A percentile compares a stretch with the other conserved stretches of the same genome.
Conservation (phyloP, 106 monocot species). For the Platanthera guangdongensis region DNA sequence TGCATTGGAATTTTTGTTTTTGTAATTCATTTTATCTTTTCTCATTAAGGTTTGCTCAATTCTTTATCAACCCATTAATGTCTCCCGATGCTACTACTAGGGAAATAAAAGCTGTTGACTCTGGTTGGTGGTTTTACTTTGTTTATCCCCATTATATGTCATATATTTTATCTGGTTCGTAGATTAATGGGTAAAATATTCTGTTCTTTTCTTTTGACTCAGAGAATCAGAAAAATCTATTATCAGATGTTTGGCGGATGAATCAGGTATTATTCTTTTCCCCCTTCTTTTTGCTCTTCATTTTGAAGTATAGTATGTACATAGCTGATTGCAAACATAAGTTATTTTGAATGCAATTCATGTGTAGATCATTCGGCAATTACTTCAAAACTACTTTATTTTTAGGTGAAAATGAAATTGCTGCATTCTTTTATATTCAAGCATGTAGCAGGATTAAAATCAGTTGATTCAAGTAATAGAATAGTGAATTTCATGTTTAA, state of each 20-base stretch:
- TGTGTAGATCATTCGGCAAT: neutral
- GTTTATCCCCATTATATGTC: neutral
- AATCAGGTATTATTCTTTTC: slow-evolving; percentile 42
- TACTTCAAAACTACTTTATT: neutral
- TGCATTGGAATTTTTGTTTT: slow-evolving; percentile 7
- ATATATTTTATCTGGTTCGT: slow-evolving; percentile 1
- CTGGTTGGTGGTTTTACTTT: slow-evolving; percentile 45
- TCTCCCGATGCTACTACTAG: slow-evolving; percentile 87
- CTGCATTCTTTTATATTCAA: neutral
- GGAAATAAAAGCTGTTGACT: slow-evolving; percentile 98
- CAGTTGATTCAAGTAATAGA: neutral
- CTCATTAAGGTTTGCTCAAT: slow-evolving; percentile 72
- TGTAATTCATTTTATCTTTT: slow-evolving; percentile 12
- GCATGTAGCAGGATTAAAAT: neutral
- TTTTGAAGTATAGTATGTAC: neutral
- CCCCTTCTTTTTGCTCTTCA: neutral
- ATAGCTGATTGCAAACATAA: neutral
- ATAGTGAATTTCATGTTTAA: neutral
- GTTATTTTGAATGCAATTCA: neutral
- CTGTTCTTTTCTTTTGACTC: slow-evolving; percentile 13
- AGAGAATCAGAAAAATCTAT: slow-evolving; percentile 90
- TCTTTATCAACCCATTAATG: slow-evolving; percentile 90
- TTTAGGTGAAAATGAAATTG: neutral
- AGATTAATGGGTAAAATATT: neutral
- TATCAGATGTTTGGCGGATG: slow-evolving; percentile 84